Base-by-base conservation (phyloP, 768 basidiomycete genomes). In the Agaricus blazei region DNA sequence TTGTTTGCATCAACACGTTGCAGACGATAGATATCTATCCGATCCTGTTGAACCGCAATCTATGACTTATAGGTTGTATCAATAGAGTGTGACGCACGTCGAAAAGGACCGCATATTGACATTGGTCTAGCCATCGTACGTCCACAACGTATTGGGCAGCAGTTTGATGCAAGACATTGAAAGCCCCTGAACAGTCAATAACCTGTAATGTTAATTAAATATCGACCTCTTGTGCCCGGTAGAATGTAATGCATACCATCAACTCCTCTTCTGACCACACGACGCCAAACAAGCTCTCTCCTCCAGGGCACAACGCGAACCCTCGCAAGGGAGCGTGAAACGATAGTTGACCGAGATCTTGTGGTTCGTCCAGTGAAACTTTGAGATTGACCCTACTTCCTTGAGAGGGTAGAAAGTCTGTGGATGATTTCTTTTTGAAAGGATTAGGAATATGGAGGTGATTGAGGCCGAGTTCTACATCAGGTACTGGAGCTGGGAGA, bases 361-460 rank as follows among this genome's bases (percentile, higher is more conserved):
- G 59, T 15, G 59, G 42, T 14, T 68, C 66, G 15, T 61, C 61
- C 1, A 68, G 54, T 19, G 51, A 51, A 4, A 61, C 54, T 41
- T 61, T 63, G 34, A 56, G 29, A 12, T 51, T 54, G 38, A 57
- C 48, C 50, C 28, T 52, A 37, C 37, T 57, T 54, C 68, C 61
- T 31, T 64, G 38, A 15, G 59, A 15, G 52, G 60, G 43, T 3
- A 79, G 49, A 51, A 74, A 71, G 29, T 87, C 85, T 0, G 73
- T 62, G n/a, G 81, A 80, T n/a, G 74, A 73, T 12, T 81, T 72
- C 1, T 74, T 70, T 64, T 83, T 90, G 72, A 90, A 84, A 3
- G 83, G 78, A 57, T 83, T 86, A 6, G 85, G 74, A n/a, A 87
- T 68, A 0, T 75, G 73, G n/a, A 82, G 64, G 9, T 71, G 59